Evolutionary conservation across 371 early-diverging fungal species (phyloP).

Genomic region (Capillidium heterosporum): DNA sequence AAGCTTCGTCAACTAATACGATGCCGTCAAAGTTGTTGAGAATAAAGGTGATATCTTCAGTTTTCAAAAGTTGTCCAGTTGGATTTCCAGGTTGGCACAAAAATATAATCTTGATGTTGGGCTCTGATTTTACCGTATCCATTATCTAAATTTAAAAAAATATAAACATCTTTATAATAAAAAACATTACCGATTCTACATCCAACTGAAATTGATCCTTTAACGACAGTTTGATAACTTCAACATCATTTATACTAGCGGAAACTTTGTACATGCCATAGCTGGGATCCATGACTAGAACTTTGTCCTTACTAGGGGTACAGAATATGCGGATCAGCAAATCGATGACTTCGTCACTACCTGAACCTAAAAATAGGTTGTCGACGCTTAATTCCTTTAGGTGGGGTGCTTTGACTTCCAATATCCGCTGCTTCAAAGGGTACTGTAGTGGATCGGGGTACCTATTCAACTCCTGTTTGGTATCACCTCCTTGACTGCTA

Average conservation of each 20-base stretch:
- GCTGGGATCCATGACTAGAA: conserved; percentile 89
- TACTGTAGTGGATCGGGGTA: conserved; percentile 91
- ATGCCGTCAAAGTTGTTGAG: conserved; percentile 50
- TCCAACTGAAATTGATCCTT: conserved; percentile 62
- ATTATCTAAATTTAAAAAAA: conserved; percentile 23
- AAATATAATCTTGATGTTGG: conserved; percentile 71
- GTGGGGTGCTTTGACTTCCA: neutral
- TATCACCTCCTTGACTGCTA: conserved; percentile 9
- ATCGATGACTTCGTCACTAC: conserved; percentile 92
- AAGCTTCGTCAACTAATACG: conserved; percentile 95
- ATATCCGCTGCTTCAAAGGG: conserved; percentile 42
- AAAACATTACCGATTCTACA: conserved; percentile 38
- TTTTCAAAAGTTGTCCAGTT: conserved; percentile 65
- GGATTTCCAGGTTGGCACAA: conserved; percentile 97
- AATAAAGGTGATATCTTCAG: conserved; percentile 55
- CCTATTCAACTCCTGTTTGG: conserved; percentile 47
- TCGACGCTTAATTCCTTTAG: conserved; percentile 7
- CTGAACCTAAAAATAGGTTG: conserved; percentile 85
- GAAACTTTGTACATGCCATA: conserved; percentile 96
- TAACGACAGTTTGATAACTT: conserved; percentile 60
- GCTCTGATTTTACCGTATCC: conserved; percentile 33
- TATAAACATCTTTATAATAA: neutral
- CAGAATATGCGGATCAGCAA: conserved; percentile 79
- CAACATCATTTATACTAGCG: conserved; percentile 86
- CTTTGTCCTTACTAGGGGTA: conserved; percentile 73